These are phyloP conservation scores for Microcyclospora tardicrescens DNA, from an alignment of 2,329 filamentous ascomycete species.

Conservation along the genomic window DNA sequence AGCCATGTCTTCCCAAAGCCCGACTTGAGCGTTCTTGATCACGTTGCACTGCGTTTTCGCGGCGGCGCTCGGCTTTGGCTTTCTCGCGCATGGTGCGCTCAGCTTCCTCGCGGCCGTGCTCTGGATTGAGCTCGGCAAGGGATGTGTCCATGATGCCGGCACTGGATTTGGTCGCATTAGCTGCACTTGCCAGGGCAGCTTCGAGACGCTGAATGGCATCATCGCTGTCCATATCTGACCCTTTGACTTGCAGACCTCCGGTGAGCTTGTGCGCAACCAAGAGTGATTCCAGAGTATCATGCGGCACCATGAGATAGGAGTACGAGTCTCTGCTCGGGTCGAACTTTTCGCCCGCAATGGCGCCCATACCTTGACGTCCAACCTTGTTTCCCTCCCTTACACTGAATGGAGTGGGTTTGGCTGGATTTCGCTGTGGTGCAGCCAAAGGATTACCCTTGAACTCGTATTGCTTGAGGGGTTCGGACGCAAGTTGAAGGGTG, in stretches of 20 bases:
- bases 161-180: constrained; percentile 36
- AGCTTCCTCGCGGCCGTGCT: constrained; percentile 59
- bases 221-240: constrained; percentile 55
- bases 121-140: constrained; percentile 58
- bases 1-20: constrained; percentile 35
- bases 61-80: constrained; percentile 42
- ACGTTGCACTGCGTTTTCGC: constrained; percentile 54
- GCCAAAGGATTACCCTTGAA: constrained; percentile 58
- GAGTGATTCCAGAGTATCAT: constrained; percentile 53
- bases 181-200: constrained; percentile 51
- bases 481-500: constrained; percentile 59
- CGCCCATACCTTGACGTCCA: constrained; percentile 13
- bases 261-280: constrained; percentile 65
- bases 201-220: constrained; percentile 58
- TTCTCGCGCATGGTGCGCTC: constrained; percentile 51
- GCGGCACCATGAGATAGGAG: constrained; percentile 62
- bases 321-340: constrained; percentile 57
- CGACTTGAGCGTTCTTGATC: constrained; percentile 45
- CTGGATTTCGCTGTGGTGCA: constrained; percentile 40
- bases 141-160: constrained; percentile 30
- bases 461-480: constrained; percentile 58
- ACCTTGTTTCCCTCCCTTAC: constrained; percentile 21
- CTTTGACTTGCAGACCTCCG: constrained; percentile 55
- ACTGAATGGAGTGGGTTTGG: constrained; percentile 36
- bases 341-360: constrained; percentile 39